Evolutionary conservation across 345 rosid genomes (phyloP).

Genomic region (Jatropha curcas): DNA sequence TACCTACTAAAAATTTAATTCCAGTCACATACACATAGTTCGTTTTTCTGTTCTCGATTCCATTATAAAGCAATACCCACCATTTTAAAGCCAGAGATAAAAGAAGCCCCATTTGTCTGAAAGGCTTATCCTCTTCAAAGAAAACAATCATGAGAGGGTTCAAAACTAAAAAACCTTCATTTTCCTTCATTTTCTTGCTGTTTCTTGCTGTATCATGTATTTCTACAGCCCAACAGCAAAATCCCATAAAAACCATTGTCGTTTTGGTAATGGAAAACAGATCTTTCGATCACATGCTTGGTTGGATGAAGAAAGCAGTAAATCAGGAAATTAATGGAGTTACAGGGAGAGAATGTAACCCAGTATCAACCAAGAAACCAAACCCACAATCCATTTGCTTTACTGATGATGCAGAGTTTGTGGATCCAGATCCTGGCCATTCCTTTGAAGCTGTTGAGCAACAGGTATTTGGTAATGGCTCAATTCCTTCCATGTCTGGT

Average conservation of each 20-base stretch:
- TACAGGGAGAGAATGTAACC: slow-evolving; percentile 86
- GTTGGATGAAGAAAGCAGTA: slow-evolving; percentile 88
- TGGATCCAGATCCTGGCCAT: slow-evolving; percentile 98
- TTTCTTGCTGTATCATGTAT: slow-evolving; percentile 46
- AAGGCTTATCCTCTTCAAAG: neutral
- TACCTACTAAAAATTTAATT: slow-evolving; percentile 8
- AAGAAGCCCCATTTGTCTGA: slow-evolving; percentile 6
- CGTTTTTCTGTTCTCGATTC: neutral
- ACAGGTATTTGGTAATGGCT: slow-evolving; percentile 77
- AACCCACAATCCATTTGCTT: slow-evolving; percentile 61
- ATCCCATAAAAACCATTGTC: slow-evolving; percentile 77
- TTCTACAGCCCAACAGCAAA: slow-evolving; percentile 43
- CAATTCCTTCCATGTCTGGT: slow-evolving; percentile 82
- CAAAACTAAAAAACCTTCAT: slow-evolving; percentile 31
- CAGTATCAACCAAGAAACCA: slow-evolving; percentile 47
- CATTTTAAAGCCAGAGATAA: neutral
- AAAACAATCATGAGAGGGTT: slow-evolving; percentile 32
- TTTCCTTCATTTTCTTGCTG: slow-evolving; percentile 42
- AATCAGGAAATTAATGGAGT: slow-evolving; percentile 80
- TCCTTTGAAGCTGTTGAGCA: slow-evolving; percentile 81
- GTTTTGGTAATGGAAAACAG: slow-evolving; percentile 88
- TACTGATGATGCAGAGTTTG: slow-evolving; percentile 83
- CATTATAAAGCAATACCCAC: neutral
- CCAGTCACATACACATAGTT: neutral
- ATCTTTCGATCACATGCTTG: slow-evolving; percentile 89